A percentile compares a stretch with the other conserved stretches of the same genome.
Evolutionary conservation across 176 grass and related monocot genomes (phyloP).

Genomic region (Carex kokanica): DNA sequence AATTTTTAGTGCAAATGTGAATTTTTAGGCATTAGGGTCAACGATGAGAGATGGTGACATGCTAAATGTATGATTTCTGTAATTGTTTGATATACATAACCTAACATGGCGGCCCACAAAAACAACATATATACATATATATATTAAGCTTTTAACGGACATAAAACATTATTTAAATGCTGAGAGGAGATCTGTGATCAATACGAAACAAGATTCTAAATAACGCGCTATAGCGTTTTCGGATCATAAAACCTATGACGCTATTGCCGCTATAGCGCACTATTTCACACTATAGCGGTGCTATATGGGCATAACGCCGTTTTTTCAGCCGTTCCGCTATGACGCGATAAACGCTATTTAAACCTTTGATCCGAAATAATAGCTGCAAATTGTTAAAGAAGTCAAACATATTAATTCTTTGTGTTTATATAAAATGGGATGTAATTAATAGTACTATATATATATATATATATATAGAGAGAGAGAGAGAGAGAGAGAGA

Average conservation of each 20-base stretch:
- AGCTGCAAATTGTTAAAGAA: not conserved
- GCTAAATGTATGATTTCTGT: no score
- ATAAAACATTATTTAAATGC: not conserved
- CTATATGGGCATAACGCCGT: no score
- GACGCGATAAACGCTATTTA: no score
- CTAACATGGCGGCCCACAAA: constrained; percentile 16
- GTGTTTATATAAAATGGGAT: not conserved
- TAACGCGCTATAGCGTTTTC: no score
- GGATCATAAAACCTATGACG: no score
- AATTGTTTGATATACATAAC: not conserved
- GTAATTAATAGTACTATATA: not conserved
- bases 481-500: no score
- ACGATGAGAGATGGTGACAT: not conserved
- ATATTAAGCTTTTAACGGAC: not conserved
- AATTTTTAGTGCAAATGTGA: not conserved
- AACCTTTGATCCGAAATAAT: not conserved
- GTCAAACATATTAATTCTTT: not conserved
- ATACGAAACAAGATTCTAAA: not conserved
- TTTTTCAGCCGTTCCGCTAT: no score
- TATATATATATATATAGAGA: no score
- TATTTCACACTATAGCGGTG: no score
- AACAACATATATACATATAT: no score
- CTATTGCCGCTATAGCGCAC: no score
- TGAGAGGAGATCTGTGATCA: not conserved
- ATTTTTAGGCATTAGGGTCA: not conserved